Conservation (phyloP, 2,329 filamentous ascomycete species). For the Penicillium thymicola region DNA sequence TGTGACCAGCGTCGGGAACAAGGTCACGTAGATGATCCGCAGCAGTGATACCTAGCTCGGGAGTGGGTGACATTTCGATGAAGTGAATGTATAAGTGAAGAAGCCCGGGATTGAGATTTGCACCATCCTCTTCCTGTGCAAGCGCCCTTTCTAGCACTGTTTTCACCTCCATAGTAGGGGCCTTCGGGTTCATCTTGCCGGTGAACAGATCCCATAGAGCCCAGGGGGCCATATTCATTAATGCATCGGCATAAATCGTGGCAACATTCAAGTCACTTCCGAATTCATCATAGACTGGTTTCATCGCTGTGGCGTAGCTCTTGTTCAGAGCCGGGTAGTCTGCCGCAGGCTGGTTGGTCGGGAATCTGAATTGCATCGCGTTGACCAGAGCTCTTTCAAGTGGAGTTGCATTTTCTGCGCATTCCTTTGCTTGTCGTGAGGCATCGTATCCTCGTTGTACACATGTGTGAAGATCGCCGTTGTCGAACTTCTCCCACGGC, state of each 20-base stretch:
- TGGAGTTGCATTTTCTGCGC: slow-evolving; percentile 38
- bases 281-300: slow-evolving; percentile 50
- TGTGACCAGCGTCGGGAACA: slow-evolving; percentile 64
- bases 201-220: slow-evolving; percentile 59
- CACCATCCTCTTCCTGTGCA: slow-evolving; percentile 45
- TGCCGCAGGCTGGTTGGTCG: slow-evolving; percentile 45
- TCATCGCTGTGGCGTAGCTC: slow-evolving; percentile 61
- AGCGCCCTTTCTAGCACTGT: slow-evolving; percentile 58
- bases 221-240: slow-evolving; percentile 66
- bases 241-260: slow-evolving; percentile 59
- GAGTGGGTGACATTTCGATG: slow-evolving; percentile 68
- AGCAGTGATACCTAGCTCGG: slow-evolving; percentile 58
- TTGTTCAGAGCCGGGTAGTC: slow-evolving; percentile 55
- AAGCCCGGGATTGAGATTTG: slow-evolving; percentile 61
- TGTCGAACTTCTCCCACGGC: slow-evolving; percentile 49
- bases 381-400: slow-evolving; percentile 61
- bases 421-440: slow-evolving; percentile 43
- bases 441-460: slow-evolving; percentile 49
- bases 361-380: slow-evolving; percentile 61
- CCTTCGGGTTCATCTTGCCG: slow-evolving; percentile 52
- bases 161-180: slow-evolving; percentile 57
- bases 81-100: slow-evolving; percentile 73
- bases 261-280: slow-evolving; percentile 58
- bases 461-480: slow-evolving; percentile 37
- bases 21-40: slow-evolving; percentile 60